Evolutionary conservation across 2,329 filamentous ascomycete species (phyloP).

Genomic region (Thyridium curvatum): DNA sequence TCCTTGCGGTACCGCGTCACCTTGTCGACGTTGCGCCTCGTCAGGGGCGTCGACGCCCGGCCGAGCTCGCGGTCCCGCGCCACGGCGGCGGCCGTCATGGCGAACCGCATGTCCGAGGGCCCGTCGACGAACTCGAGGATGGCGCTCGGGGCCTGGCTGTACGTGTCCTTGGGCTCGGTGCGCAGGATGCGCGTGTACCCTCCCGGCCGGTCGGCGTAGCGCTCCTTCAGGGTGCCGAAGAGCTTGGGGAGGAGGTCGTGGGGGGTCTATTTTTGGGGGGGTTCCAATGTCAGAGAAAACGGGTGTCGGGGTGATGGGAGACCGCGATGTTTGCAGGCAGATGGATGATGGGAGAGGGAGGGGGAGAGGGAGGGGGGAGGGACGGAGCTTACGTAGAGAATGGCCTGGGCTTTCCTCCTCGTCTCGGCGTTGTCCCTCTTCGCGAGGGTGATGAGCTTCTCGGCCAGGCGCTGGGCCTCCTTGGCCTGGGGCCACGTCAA

Average conservation of each 20-base stretch:
- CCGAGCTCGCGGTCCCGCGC: slow-evolving; percentile 55
- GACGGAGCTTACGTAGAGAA: slow-evolving; percentile 68
- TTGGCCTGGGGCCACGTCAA: slow-evolving; percentile 97
- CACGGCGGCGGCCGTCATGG: slow-evolving; percentile 82
- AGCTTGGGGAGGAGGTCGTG: slow-evolving; percentile 73
- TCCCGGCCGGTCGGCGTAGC: slow-evolving; percentile 74
- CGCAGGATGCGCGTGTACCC: slow-evolving; percentile 94
- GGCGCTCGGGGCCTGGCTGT: slow-evolving; percentile 81
- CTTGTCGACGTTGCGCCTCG: slow-evolving; percentile 73
- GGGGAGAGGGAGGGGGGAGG: slow-evolving; percentile 22
- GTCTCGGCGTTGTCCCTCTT: slow-evolving; percentile 89
- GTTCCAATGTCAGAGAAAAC: too few relatives aligned
- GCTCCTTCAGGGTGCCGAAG: slow-evolving; percentile 72
- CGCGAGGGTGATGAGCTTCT: slow-evolving; percentile 88
- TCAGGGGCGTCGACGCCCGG: slow-evolving; percentile 61
- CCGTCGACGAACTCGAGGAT: slow-evolving; percentile 95
- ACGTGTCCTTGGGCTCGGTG: slow-evolving; percentile 77
- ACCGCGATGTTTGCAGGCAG: too few relatives aligned
- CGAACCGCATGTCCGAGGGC: slow-evolving; percentile 88
- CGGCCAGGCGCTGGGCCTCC: slow-evolving; percentile 87
- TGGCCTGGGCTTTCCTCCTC: slow-evolving; percentile 65
- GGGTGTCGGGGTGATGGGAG: neutral
- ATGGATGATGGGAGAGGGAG: slow-evolving; percentile 41
- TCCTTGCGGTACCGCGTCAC: slow-evolving; percentile 68
- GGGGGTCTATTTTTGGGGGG: slow-evolving; percentile 52